Base-by-base conservation (phyloP, 2,329 filamentous ascomycete species). In the Coniella lustricola region DNA sequence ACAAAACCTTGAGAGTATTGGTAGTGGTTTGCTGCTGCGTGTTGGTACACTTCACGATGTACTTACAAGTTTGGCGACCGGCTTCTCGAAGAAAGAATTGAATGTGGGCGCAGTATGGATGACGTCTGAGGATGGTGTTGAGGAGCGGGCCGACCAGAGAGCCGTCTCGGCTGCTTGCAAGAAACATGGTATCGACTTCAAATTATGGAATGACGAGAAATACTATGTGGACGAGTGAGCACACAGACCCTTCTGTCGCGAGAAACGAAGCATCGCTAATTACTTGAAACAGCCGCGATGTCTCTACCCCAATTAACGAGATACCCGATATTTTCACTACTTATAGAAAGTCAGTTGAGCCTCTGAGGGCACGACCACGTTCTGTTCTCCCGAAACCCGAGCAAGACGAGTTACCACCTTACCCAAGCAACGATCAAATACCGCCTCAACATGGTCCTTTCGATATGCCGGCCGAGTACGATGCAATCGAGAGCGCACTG, bases 181-280 rank as follows among this genome's bases (percentile, higher is more conserved):
- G 18, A 62, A 72, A 12, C 65, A 73, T 3, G 71, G 69, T 1
- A 69, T 81, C 3, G 72, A 79, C 1, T 87, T 88, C 61, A 77
- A 77, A 60, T 50, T 81, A 1, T 90, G 82, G 79, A 64, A 66
- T 0, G 86, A 91, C 57, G 86, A 90, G 63, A 91, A 90, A 61
- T 90, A 87, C 56, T 82, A 82, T 51, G 73, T 90, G 44, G 83
- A 90, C 58, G 85, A 90, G 87, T 90, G 69, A 66, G 84, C 76
- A 20, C 13, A n/a, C n/a, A n/a, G 25, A 29, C 7, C 3, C 4
- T 1, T 12, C 10, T n/a, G n/a, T n/a, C n/a, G n/a, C n/a, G n/a
- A n/a, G n/a, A n/a, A 18, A 8, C 25, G n/a, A n/a, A 17, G 22
- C 18, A 18, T 13, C 14, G 10, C 33, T n/a, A 25, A 46, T 36